Evolutionary conservation across 23 red algal genomes (phyloP).

Genomic region (Agarophyton chilense): DNA sequence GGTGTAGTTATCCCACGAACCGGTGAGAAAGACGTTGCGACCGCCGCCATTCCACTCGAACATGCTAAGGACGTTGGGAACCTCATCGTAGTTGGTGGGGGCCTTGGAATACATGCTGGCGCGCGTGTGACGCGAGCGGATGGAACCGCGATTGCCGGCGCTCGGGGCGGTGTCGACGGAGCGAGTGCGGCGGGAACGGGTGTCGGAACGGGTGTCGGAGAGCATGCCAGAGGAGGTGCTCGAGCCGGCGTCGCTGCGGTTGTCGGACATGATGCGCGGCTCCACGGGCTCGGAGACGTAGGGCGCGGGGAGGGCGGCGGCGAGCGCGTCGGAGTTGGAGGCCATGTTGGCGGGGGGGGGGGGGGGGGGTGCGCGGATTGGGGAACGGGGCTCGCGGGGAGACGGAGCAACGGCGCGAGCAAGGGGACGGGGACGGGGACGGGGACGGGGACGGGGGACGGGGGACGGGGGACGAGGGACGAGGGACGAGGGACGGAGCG

Average conservation of each 20-base stretch:
- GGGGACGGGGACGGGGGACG: neutral
- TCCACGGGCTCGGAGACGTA: slow-evolving; percentile 56
- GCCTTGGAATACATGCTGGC: slow-evolving; percentile 71
- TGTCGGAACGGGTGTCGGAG: slow-evolving; percentile 51
- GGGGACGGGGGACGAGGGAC: neutral
- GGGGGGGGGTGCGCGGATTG: neutral
- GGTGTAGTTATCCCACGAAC: slow-evolving; percentile 72
- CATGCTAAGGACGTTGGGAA: slow-evolving; percentile 64
- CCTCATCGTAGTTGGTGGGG: slow-evolving; percentile 68
- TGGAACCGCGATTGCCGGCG: slow-evolving; percentile 46
- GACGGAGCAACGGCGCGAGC: neutral
- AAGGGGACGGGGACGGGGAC: neutral
- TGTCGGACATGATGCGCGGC: slow-evolving; percentile 60
- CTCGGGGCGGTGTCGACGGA: slow-evolving; percentile 62
- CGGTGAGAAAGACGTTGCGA: slow-evolving; percentile 68
- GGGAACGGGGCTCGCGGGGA: neutral
- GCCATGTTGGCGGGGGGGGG: neutral
- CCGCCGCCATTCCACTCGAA: slow-evolving; percentile 82
- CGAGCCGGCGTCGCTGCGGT: slow-evolving; percentile 56
- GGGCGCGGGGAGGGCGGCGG: slow-evolving; percentile 34
- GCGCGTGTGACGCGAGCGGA: slow-evolving; percentile 66
- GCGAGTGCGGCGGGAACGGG: slow-evolving; percentile 48
- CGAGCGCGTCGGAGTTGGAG: slow-evolving; percentile 11
- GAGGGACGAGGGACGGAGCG: neutral
- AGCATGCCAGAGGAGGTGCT: slow-evolving; percentile 71